Evolutionary conservation across 371 early-diverging fungal genomes (phyloP).

Genomic region (Rhizopus stolonifer): DNA sequence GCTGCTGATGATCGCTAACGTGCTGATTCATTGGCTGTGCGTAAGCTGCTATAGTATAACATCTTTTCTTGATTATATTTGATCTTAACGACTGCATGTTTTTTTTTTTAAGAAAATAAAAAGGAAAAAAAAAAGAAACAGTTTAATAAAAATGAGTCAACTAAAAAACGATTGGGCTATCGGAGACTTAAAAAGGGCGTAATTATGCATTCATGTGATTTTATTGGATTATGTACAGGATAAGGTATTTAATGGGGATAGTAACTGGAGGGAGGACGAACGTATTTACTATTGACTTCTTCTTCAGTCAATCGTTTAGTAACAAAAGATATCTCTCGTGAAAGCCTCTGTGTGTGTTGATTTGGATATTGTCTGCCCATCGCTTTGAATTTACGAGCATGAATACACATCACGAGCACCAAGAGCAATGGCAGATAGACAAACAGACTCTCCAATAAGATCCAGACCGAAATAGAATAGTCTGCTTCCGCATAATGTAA

Average conservation of each 20-base stretch:
- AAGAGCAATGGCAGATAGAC: conserved; percentile 18
- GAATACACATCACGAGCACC: conserved; percentile 21
- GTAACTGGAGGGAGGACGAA: conserved; percentile 5
- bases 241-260: background rate
- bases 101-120: too few relatives aligned
- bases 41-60: conserved; percentile 7
- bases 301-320: conserved; percentile 3
- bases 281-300: background rate
- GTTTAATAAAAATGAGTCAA: too few relatives aligned
- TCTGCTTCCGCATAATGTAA: conserved; percentile 6
- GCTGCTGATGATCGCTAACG: conserved; percentile 7
- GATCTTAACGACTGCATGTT: too few relatives aligned
- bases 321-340: background rate
- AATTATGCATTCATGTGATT: too few relatives aligned
- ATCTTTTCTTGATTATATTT: too few relatives aligned
- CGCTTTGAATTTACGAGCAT: conserved; percentile 19
- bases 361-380: conserved; percentile 24
- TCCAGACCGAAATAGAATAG: conserved; percentile 8
- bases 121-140: too few relatives aligned
- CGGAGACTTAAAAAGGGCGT: too few relatives aligned
- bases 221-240: too few relatives aligned
- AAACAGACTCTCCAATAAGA: conserved; percentile 15
- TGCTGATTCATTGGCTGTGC: background rate
- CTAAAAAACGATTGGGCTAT: too few relatives aligned
- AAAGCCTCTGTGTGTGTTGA: background rate